Evolutionary conservation across 768 basidiomycete species (phyloP), one percentile per base, ranked within the genome.

Genomic region (Tylopilus cervinicoccineus): DNA sequence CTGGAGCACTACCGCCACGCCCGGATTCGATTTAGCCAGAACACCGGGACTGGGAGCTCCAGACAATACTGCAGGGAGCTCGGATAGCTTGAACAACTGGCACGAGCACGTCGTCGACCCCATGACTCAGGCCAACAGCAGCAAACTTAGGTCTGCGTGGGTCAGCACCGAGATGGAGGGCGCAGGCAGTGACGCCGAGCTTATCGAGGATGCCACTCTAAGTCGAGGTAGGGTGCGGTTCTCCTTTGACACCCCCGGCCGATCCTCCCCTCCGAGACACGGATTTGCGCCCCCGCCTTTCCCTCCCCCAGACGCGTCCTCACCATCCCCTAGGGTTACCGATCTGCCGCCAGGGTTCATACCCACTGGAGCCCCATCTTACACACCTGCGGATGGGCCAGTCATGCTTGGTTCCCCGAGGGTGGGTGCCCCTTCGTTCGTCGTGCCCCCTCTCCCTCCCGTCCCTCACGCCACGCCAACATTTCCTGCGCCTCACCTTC

Each of bases 1-100:
- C 34, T 90, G 88, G 88, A 88, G 85, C 54, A 88, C 83, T 0
- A 76, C 77, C 12, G 86, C 87, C 5, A 88, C 88, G 0, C 87
- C 88, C 4, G 88, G 88, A 1, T 70, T 75, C 38, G 72, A 63
- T 34, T 44, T 59, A 16, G 38, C 52, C 38, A 45, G 47, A 45
- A 38, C 48, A 19, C 32, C 50, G 46, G 47, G 66, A 49, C 48
- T 51, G 52, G 71, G 39, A 0, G 44, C 55, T 27, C 52, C n/a
- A 3, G 47, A 41, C 9, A 57, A 50, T 44, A 24, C 47, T 7
- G 17, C 41, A 5, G 64, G 31, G 40, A 61, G 53, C 41, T 50
- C 53, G 14, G 63, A 55, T 12, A 55, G 47, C 53, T 44, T 39
- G 50, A 65, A 45, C 51, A 61, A 57, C 48, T 59, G 58, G 62